A percentile compares a stretch with the other conserved stretches of the same genome.
These are phyloP conservation scores for Umbelopsis sp. DNA, from an alignment of 192 early-diverging fungal species.

Conservation along the genomic window DNA sequence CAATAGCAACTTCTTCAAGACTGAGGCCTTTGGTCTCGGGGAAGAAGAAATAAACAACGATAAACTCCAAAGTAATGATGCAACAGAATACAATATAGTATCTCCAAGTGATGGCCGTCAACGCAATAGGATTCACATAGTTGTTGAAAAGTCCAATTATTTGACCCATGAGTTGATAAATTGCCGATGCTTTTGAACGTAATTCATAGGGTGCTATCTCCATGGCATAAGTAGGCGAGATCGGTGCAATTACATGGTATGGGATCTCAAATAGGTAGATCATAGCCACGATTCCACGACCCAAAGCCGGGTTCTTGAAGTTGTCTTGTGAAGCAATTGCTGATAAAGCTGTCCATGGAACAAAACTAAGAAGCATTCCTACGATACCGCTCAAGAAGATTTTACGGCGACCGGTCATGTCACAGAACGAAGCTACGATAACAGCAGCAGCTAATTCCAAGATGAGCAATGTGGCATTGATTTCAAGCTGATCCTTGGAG, in stretches of 20 bases:
- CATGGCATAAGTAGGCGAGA: constrained; percentile 3
- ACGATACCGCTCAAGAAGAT: constrained; percentile 11
- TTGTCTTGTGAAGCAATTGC: constrained; percentile 3
- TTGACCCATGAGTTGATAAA: constrained; percentile 20
- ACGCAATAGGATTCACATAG: constrained; percentile 28
- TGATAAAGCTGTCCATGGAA: constrained; percentile 19
- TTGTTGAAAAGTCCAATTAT: constrained; percentile 19
- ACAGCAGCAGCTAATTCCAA: constrained; percentile 18
- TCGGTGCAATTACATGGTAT: constrained; percentile 15
- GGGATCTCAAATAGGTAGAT: constrained; percentile 19
- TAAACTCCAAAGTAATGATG: neutral
- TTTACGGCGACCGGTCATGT: constrained; percentile 19
- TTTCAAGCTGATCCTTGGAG: constrained; percentile 22
- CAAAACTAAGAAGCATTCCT: constrained; percentile 22
- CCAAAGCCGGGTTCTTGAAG: neutral
- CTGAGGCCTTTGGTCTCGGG: constrained; percentile 86
- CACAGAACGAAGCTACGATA: neutral
- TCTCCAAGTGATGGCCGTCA: constrained; percentile 24
- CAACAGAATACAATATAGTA: constrained; percentile 27
- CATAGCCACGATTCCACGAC: constrained; percentile 17
- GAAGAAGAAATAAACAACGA: constrained; percentile 60
- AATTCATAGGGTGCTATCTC: constrained; percentile 16
- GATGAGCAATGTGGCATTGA: constrained; percentile 13
- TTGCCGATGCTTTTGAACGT: constrained; percentile 20
- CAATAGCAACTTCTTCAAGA: constrained; percentile 59